Evolutionary conservation across 208 protist species (phyloP).

Genomic region (Acanthamoeba rhysodes): DNA sequence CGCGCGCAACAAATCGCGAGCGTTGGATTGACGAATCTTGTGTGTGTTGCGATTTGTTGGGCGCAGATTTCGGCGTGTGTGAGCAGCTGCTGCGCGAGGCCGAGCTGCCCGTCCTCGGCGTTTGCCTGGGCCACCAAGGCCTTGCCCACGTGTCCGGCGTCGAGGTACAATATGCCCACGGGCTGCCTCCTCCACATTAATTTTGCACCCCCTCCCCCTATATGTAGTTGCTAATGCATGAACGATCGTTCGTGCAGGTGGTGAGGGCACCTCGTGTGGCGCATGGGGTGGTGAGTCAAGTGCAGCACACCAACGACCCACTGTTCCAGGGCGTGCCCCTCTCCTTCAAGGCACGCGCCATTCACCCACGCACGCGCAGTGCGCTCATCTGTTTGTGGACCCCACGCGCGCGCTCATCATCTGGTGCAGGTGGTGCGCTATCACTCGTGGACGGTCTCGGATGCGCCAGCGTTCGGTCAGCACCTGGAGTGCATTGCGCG

Average conservation of each 20-base stretch:
- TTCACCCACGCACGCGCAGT: not conserved
- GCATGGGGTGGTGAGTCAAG: conserved; percentile 76
- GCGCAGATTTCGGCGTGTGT: conserved; percentile 87
- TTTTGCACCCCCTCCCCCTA: not conserved
- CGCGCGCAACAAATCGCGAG: too few species aligned
- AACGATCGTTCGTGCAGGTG: not conserved
- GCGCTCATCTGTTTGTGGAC: not conserved
- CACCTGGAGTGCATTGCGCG: conserved; percentile 53
- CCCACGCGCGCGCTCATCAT: too few species aligned
- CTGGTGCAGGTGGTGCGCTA: conserved; percentile 58
- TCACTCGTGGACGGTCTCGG: conserved; percentile 75
- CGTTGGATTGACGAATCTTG: too few species aligned
- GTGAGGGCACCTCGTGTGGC: conserved; percentile 65
- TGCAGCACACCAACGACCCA: conserved; percentile 50
- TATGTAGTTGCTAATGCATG: too few species aligned
- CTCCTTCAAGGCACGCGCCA: conserved; percentile 12
- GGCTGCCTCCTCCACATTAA: not conserved
- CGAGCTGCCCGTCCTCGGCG: conserved; percentile 85
- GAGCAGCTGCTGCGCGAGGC: conserved; percentile 27
- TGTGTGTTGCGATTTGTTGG: too few species aligned
- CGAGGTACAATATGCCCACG: conserved; percentile 48
- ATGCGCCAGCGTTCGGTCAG: not conserved
- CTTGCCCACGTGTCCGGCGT: conserved; percentile 80
- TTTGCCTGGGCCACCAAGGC: conserved; percentile 90
- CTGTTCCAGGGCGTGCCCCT: conserved; percentile 84